Conservation (phyloP, 2,329 filamentous ascomycete genomes). For the Hymenoscyphus albidus region DNA sequence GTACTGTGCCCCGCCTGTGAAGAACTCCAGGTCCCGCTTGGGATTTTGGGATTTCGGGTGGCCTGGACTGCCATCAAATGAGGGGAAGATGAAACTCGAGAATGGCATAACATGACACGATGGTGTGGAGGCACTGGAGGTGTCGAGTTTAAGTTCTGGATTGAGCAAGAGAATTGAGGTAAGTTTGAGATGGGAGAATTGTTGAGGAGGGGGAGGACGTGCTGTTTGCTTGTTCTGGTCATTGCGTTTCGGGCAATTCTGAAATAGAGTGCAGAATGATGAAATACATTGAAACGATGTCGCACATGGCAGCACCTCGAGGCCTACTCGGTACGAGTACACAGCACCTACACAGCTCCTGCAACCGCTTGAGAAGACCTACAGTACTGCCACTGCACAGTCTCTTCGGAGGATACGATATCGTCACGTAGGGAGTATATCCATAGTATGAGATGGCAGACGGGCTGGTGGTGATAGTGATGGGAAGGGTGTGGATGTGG, state of each 20-base stretch:
- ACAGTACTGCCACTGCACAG: too few species aligned
- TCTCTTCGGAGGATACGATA: too few species aligned
- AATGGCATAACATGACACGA: neutral
- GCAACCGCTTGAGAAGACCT: too few species aligned
- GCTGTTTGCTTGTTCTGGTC: neutral
- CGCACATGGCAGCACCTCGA: neutral
- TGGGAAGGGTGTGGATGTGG: neutral
- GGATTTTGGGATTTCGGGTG: neutral
- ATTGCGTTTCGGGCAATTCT: neutral
- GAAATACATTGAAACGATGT: neutral
- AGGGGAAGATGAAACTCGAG: neutral
- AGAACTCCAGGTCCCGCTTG: neutral
- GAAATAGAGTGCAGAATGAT: neutral
- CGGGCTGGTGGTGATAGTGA: neutral
- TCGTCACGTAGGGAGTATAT: too few species aligned
- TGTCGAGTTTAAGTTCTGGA: neutral
- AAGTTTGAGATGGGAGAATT: neutral
- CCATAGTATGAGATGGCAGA: too few species aligned
- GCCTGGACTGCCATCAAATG: neutral
- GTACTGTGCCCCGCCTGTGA: neutral
- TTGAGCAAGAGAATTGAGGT: neutral
- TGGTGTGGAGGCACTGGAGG: neutral
- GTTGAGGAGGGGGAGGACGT: neutral
- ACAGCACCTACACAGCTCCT: too few species aligned
- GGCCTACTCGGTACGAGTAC: too few species aligned